These are phyloP conservation scores for Corylus avellana DNA, from an alignment of 306 rosid species.

Conservation along the genomic window DNA sequence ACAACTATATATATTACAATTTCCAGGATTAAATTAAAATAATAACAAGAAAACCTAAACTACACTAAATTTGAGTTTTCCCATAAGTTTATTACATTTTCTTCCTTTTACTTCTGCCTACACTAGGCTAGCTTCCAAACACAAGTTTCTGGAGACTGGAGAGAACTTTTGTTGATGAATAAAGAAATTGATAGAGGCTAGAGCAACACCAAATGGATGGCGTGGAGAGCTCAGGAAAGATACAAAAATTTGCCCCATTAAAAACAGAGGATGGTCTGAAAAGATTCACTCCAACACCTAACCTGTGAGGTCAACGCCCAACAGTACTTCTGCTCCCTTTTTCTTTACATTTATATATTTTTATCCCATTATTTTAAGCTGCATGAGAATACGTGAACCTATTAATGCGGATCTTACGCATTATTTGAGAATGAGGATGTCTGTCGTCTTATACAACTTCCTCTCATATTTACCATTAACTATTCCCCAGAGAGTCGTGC, in stretches of 20 bases:
- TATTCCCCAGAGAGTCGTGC: background rate
- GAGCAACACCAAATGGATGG: background rate
- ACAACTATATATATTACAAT: no score
- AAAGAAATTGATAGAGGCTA: background rate
- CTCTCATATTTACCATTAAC: background rate
- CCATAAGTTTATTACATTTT: no score
- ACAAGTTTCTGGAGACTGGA: no score
- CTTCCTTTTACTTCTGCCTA: no score
- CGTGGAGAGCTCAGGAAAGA: background rate
- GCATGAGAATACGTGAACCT: constrained; percentile 61
- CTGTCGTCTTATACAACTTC: constrained; percentile 50
- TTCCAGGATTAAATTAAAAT: no score
- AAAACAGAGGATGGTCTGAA: background rate
- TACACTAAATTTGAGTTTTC: no score
- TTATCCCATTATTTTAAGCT: constrained; percentile 29
- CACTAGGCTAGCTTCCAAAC: no score
- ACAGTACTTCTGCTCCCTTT: constrained; percentile 37
- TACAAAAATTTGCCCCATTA: background rate
- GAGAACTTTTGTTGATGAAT: background rate
- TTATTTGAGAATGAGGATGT: constrained; percentile 74
- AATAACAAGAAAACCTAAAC: no score
- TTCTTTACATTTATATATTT: constrained; percentile 14
- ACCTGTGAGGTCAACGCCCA: constrained; percentile 57
- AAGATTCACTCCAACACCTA: constrained; percentile 46
- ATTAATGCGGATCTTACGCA: constrained; percentile 64